Base-by-base conservation (phyloP, 495 filamentous ascomycete species). In the Annulohypoxylon stygium region DNA sequence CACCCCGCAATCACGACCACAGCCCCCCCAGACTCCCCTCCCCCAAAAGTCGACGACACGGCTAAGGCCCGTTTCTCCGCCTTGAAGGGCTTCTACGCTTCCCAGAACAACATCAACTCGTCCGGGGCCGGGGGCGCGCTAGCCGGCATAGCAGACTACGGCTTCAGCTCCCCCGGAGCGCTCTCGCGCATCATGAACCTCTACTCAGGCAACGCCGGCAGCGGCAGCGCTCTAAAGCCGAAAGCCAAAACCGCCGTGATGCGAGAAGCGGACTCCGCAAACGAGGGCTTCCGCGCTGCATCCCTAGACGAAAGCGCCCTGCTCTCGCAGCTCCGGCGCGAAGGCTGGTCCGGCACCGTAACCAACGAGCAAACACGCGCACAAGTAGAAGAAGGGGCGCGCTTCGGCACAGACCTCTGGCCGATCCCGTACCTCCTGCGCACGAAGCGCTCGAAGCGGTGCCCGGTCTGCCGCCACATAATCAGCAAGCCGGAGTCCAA, bases 401-500 rank as follows among this genome's bases (percentile, higher is more conserved):
- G 87, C 54, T 92, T 93, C 80, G 75, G 81, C 23, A 84, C 88
- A 64, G 88, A 93, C 9, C 87, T 98, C 2, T 89, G 93, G 33
- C 96, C 96, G 9, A 86, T 93, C 25, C 90, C 93, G 2, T 89
- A 90, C 43, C 89, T 95, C 6, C 88, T 98, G 4, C 91, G 93
- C 60, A 97, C 94, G 0, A 97, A 97, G 78, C 92, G 94, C 48
- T 92, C 93, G 45, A 98, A 97, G 79, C 93, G 96, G 54, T 99
- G 96, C 82, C 89, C 91, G 69, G 88, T 90, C 10, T 99, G 96
- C 85, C 91, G 95, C 4, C 95, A 98, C 84, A 97, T 98, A 81
- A 91, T 99, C 77, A 91, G 92, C 58, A 96, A 96, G 78, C 95
- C 94, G n/a, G 97, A 99, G 81, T 86, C 89, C 67, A 98, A 98